Base-by-base conservation (phyloP, 1,284 basidiomycete species). In the Hypsizygus ulmarius region DNA sequence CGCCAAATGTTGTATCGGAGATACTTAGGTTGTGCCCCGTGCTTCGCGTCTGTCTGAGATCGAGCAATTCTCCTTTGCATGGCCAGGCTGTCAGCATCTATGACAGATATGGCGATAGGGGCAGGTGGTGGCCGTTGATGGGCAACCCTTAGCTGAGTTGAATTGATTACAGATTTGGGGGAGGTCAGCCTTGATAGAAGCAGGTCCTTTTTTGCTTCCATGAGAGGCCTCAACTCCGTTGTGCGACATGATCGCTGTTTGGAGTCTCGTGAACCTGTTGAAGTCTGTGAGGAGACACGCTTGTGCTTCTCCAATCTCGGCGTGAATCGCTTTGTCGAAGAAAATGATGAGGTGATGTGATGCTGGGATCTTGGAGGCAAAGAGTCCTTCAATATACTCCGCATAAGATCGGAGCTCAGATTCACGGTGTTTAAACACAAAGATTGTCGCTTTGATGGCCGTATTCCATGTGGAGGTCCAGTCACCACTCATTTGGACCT, bases 401-500 rank as follows among this genome's bases (percentile, higher is more conserved):
- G 36, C n/a, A n/a, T 16, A 41, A 30, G 4, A 10, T n/a, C 34
- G 14, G 7, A 39, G 9, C 19, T 32, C 21, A n/a, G n/a, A 11
- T 28, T 27, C 43, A 2, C 43, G n/a, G 18, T 37, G 19, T 2
- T 9, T 11, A 12, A 45, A 45, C 3, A 34, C 25, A 15, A 45
- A 38, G 10, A 2, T 6, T 12, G 32, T 36, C 29, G 36, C 43
- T 44, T 36, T 28, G 21, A 7, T 8, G 42, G 3, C 4, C 33
- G 33, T 10, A 15, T 36, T 36, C 21, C 21, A 35, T 3, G 42
- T 27, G 21, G 21, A 21, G 21, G 19, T 27, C 67, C 69, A 71
- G 0, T 67, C 58, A 1, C 53, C 50, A 8, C 51, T 47, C 1
- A 49, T 56, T 12, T 28, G 19, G 21, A 70, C 56, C 1, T 49